Evolutionary conservation across 1,284 basidiomycete species (phyloP).

Genomic region (Thelephora terrestris): DNA sequence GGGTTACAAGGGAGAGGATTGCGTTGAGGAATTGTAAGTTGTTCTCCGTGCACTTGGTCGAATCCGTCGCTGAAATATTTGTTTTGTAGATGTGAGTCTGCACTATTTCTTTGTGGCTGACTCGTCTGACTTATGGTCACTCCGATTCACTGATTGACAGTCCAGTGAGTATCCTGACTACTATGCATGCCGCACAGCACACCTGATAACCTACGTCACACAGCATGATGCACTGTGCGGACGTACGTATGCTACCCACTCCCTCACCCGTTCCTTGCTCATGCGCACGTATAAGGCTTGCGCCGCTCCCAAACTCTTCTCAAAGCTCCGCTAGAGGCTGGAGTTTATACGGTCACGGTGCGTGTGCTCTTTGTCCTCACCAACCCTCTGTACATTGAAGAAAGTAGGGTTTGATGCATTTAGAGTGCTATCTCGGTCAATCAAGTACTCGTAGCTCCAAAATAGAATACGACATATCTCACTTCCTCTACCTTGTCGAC

Average conservation of each 20-base stretch:
- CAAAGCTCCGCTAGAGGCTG: slow-evolving; percentile 40
- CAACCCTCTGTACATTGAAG: no score
- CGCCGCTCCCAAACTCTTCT: slow-evolving; percentile 75
- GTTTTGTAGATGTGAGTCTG: slow-evolving; percentile 25
- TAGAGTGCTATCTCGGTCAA: no score
- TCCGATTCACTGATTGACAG: slow-evolving; percentile 41
- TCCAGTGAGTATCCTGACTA: slow-evolving; percentile 43
- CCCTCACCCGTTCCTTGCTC: slow-evolving; percentile 8
- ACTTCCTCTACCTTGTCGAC: no score
- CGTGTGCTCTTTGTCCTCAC: no score
- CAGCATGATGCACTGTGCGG: slow-evolving; percentile 87
- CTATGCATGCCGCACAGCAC: slow-evolving; percentile 10
- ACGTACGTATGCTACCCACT: slow-evolving; percentile 39
- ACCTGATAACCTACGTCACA: not conserved
- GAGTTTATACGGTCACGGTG: not conserved
- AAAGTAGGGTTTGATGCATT: no score
- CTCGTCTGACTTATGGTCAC: not conserved
- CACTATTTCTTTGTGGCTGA: slow-evolving; percentile 4
- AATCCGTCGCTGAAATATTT: slow-evolving; percentile 6
- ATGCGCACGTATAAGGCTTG: slow-evolving; percentile 39
- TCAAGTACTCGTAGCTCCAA: no score
- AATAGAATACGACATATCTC: no score
- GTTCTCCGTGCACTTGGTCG: slow-evolving; percentile 14
- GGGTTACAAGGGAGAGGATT: slow-evolving; percentile 82
- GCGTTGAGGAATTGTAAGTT: slow-evolving; percentile 78